A percentile compares a stretch with the other conserved stretches of the same genome.
Conservation (phyloP, 108 stramenopile genomes). For the Skeletonema potamos region DNA sequence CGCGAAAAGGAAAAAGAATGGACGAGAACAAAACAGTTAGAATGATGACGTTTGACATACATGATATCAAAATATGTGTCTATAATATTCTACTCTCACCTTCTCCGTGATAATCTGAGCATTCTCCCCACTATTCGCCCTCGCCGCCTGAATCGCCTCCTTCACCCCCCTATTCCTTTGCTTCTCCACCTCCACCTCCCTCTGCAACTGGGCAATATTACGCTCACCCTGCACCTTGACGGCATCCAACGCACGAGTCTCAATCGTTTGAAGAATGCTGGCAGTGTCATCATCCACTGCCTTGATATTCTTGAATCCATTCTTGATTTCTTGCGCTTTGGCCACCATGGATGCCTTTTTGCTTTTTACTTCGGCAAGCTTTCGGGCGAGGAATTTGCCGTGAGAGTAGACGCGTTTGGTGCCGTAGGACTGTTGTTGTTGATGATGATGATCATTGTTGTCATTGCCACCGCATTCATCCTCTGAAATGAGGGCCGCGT, state of each 20-base stretch:
- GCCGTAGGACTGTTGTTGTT: neutral
- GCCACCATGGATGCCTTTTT: conserved; percentile 9
- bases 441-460: neutral
- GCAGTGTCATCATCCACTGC: conserved; percentile 21
- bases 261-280: conserved; percentile 3
- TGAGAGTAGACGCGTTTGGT: conserved; percentile 21
- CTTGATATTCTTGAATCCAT: conserved; percentile 10
- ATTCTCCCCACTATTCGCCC: conserved; percentile 39
- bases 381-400: conserved; percentile 30
- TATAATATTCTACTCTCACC: conserved; percentile 10
- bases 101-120: conserved; percentile 42
- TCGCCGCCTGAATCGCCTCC: conserved; percentile 35
- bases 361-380: conserved; percentile 22
- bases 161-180: conserved; percentile 37
- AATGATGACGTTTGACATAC: neutral
- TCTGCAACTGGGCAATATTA: conserved; percentile 21
- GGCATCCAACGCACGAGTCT: conserved; percentile 17
- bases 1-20: neutral
- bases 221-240: conserved; percentile 19
- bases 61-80: neutral
- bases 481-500: conserved; percentile 6
- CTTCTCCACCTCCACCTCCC: conserved; percentile 44
- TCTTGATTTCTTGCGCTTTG: conserved; percentile 15
- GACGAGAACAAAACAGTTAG: neutral
- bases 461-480: neutral